Base-by-base conservation (phyloP, 2,329 filamentous ascomycete genomes). In the Hymenoscyphus albidus region DNA sequence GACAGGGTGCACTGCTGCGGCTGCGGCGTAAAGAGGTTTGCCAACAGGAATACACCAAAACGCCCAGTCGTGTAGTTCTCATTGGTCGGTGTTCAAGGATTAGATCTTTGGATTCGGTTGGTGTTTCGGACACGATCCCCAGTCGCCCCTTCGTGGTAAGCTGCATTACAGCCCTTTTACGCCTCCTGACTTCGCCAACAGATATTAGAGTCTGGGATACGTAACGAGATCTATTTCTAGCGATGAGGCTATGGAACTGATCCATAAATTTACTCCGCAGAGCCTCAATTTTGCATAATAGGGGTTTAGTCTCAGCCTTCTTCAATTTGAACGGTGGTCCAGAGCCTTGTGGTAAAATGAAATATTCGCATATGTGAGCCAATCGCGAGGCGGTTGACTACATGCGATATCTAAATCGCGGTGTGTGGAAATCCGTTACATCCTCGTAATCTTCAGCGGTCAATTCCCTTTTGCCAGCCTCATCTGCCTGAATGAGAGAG, bases 321-420 rank as follows among this genome's bases (percentile, higher is more conserved):
- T 51, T 51, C 22, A 12, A 22, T 27, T 51, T 51, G 18, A 22
- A 10, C 22, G n/a, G 44, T 51, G 44, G 44, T 51, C n/a, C 22
- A 18, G 44, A 9, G 44, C n/a, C 22, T n/a, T n/a, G 44, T 51
- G 18, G 22, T 51, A 22, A 51, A 27, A 22, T 22, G 9, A 4
- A 51, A 51, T 16, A 51, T 51, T 51, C 44, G 44, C 44, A 22
- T 51, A 7, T n/a, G 9, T 51, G n/a, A 13, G 22, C 44, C 44
- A 51, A 51, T 51, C 44, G 44, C n/a, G 22, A 51, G 14, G 44
- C 4, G 9, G 7, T 9, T 7, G 10, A 38, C 63, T 68, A 83
- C 32, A 83, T 70, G 35, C 85, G 80, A 74, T 88, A 88, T 54
- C 84, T 80, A 67, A 88, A 88, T 0, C 85, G 85, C 18, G 80